Evolutionary conservation across 768 basidiomycete genomes (phyloP), one percentile per base, ranked within the genome.

Genomic region (Russula foetens): DNA sequence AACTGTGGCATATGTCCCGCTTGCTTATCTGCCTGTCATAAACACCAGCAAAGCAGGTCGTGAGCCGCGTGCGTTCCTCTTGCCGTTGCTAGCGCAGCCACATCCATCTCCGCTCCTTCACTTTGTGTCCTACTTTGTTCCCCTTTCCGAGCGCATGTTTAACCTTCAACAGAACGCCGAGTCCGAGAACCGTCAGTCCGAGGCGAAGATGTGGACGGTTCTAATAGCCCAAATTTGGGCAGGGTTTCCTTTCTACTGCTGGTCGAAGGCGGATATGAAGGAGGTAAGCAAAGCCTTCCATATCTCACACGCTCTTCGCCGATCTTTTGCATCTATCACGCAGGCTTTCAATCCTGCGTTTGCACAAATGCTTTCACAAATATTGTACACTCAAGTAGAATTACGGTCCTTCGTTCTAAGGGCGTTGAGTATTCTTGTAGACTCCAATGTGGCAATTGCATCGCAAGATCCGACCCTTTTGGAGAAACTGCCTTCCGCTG

Each of bases 201-300:
- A 98, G 72, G 90, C 88, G 15, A 99, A 98, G 73, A 86, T 98
- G 39, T 99, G 93, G 92, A 89, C 84, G 64, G 93, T 96, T 12
- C 80, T 98, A 47, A 85, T 98, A 24, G 85, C 87, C 11, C 97
- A 99, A 72, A 84, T 96, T 21, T 99, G 97, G 97, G 78, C 84
- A 26, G 91, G 95, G 26, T 80, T 98, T 43, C 84, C 84, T 7
- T 93, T 94, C 1, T 99, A 98, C 74, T 96, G 93, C 71, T 84
- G 86, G 70, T 84, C 84, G 26, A 79, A 90, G 14, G 68, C 77
- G n/a, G 90, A 98, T 71, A 74, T 97, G 43, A 76, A 80, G 66
- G 74, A 84, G 75, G 93, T 86, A 64, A 67, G 75, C 72, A 17
- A 23, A 49, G 35, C 43, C 3, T 15, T 46, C 21, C 14, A n/a